Percentiles rank a stretch among this genome's conserved stretches.
Evolutionary conservation across 306 rosid genomes (phyloP).

Genomic region (Sesbania bispinosa): DNA sequence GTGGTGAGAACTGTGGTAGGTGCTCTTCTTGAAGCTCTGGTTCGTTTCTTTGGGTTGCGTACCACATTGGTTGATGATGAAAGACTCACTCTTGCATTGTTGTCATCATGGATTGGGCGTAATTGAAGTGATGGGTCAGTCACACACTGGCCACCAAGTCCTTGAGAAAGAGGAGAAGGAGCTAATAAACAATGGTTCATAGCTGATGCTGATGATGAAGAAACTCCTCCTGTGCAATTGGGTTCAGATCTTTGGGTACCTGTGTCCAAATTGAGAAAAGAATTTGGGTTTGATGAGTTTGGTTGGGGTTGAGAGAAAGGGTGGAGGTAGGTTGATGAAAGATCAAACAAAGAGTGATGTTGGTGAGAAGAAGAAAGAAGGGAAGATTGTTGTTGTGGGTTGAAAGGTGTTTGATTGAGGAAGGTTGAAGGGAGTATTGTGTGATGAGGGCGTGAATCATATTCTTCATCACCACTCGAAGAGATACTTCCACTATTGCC

Average conservation of each 20-base stretch:
- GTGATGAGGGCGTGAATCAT: slow-evolving; percentile 54
- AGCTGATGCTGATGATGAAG: slow-evolving; percentile 1
- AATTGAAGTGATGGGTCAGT: slow-evolving; percentile 15
- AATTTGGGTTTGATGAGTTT: slow-evolving; percentile 36
- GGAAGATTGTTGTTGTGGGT: slow-evolving; percentile 31
- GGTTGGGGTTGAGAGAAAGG: slow-evolving; percentile 42
- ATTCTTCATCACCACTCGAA: slow-evolving; percentile 87
- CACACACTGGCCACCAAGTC: neutral
- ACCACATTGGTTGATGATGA: slow-evolving; percentile 7
- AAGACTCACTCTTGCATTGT: slow-evolving; percentile 7
- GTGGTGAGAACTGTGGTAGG: slow-evolving; percentile 93
- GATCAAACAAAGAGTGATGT: slow-evolving; percentile 46
- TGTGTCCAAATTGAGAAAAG: slow-evolving; percentile 41
- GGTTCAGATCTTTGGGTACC: slow-evolving; percentile 39
- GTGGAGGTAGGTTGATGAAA: slow-evolving; percentile 46
- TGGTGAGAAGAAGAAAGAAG: slow-evolving; percentile 37
- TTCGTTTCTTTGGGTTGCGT: slow-evolving; percentile 72
- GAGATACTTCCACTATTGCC: slow-evolving; percentile 83
- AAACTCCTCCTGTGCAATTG: slow-evolving; percentile 18
- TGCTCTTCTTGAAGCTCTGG: slow-evolving; percentile 83
- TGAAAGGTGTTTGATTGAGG: slow-evolving; percentile 34
- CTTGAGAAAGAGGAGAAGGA: slow-evolving; percentile 3
- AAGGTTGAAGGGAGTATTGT: slow-evolving; percentile 30
- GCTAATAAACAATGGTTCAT: slow-evolving; percentile 17
- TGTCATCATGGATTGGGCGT: neutral